Evolutionary conservation across 805 yeast species (phyloP).

Genomic region (Clavispora santaluciae): DNA sequence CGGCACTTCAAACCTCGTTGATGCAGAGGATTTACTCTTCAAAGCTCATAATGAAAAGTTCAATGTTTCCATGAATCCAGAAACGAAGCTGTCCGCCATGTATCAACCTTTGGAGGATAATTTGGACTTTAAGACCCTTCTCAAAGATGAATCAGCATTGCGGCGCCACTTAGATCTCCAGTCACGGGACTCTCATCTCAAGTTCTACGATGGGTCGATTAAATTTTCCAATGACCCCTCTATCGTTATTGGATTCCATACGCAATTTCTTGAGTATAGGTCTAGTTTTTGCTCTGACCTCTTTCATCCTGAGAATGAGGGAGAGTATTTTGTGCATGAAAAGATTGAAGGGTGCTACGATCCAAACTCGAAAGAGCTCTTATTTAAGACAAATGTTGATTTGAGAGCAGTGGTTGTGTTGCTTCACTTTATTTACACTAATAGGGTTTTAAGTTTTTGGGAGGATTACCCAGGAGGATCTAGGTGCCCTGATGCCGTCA

Average conservation of each 20-base stretch:
- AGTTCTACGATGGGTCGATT: slow-evolving; percentile 35
- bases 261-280: slow-evolving; percentile 25
- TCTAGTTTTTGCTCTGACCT: slow-evolving; percentile 24
- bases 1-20: background rate
- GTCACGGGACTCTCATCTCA: slow-evolving; percentile 5
- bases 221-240: slow-evolving; percentile 19
- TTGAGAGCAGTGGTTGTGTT: slow-evolving; percentile 37
- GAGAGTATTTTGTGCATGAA: slow-evolving; percentile 22
- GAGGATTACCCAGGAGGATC: slow-evolving; percentile 24
- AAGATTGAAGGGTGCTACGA: slow-evolving; percentile 22
- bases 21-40: slow-evolving; percentile 16
- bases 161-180: background rate
- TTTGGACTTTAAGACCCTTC: background rate
- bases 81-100: slow-evolving; percentile 2
- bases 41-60: slow-evolving; percentile 13
- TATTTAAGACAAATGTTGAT: slow-evolving; percentile 21
- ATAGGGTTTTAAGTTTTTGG: slow-evolving; percentile 44
- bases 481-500: slow-evolving; percentile 26
- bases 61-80: slow-evolving; percentile 8
- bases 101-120: slow-evolving; percentile 12
- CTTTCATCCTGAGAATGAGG: slow-evolving; percentile 15
- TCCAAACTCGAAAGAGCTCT: slow-evolving; percentile 9
- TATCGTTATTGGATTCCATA: slow-evolving; percentile 32
- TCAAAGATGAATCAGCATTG: background rate
- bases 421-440: slow-evolving; percentile 48